phyloP scores from a whole-genome alignment of 2,329 filamentous ascomycete species.

The Ceratocystis huliohia region DNA sequence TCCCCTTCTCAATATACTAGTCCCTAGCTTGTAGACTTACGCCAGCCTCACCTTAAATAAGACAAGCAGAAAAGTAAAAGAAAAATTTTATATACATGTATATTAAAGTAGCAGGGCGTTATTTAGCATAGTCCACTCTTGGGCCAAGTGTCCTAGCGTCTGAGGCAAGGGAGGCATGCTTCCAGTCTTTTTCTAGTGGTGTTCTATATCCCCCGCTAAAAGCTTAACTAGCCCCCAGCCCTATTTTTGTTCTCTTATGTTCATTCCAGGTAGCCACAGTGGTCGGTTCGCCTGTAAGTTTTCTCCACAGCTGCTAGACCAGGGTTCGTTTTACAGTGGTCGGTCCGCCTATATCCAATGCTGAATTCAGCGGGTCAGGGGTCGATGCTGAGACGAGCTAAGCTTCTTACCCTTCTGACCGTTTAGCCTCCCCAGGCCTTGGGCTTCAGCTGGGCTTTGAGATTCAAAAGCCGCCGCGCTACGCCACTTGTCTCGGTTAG shows the following conservation, averaged over 20 bases:
- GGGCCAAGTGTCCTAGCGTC: not conserved
- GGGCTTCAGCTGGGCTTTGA: not conserved
- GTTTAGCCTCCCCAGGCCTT: not conserved
- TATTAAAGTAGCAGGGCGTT: not conserved
- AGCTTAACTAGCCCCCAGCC: not conserved
- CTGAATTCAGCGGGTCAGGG: not conserved
- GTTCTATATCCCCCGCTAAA: not conserved
- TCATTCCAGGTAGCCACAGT: not conserved
- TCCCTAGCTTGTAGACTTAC: not conserved
- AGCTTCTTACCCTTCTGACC: not conserved
- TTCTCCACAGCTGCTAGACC: not conserved
- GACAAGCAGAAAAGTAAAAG: no score
- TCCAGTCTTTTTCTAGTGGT: constrained; percentile 4
- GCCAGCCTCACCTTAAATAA: not conserved
- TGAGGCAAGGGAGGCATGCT: not conserved
- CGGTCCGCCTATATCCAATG: not conserved
- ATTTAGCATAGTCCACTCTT: not conserved
- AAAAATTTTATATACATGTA: no score
- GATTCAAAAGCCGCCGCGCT: not conserved
- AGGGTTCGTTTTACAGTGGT: not conserved
- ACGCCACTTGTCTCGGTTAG: constrained; percentile 7
- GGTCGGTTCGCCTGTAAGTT: not conserved
- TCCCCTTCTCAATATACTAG: not conserved
- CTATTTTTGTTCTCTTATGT: not conserved
- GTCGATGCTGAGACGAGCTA: constrained; percentile 3